Evolutionary conservation across 2,329 filamentous ascomycete species (phyloP).

Genomic region (Aureobasidium sp.): DNA sequence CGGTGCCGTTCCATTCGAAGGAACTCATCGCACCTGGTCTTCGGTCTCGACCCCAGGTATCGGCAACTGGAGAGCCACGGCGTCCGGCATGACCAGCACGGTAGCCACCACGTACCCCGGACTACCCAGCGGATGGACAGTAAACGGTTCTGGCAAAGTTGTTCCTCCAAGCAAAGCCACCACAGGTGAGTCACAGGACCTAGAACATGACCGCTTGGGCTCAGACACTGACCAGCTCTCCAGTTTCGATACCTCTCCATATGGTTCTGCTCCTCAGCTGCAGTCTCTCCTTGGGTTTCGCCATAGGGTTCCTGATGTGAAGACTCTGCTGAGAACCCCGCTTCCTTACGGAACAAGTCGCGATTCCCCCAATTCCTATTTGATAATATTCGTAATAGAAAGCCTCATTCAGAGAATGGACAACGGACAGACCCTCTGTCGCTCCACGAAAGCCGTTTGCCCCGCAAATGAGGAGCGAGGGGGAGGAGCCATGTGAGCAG

Average conservation of each 20-base stretch:
- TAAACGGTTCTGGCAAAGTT: slow-evolving; percentile 68
- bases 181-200: slow-evolving; percentile 45
- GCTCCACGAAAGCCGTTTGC: slow-evolving; percentile 13
- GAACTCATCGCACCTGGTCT: slow-evolving; percentile 49
- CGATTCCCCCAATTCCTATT: slow-evolving; percentile 7
- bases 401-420: neutral
- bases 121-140: slow-evolving; percentile 74
- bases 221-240: neutral
- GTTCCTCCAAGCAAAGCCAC: slow-evolving; percentile 62
- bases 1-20: slow-evolving; percentile 59
- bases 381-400: slow-evolving; percentile 15
- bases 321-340: neutral
- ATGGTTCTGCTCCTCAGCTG: slow-evolving; percentile 3
- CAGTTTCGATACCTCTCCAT: slow-evolving; percentile 4
- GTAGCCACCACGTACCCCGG: slow-evolving; percentile 42
- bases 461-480: slow-evolving; percentile 8
- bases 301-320: slow-evolving; percentile 6
- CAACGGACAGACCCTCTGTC: neutral
- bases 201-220: neutral
- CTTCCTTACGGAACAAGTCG: slow-evolving; percentile 5
- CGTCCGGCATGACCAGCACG: slow-evolving; percentile 32
- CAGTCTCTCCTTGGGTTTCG: neutral
- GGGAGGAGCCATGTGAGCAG: slow-evolving; percentile 13
- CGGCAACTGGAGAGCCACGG: slow-evolving; percentile 41
- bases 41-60: slow-evolving; percentile 19